Evolutionary conservation across 257 asterid genomes (phyloP).

Genomic region (Nicotiana knightiana): DNA sequence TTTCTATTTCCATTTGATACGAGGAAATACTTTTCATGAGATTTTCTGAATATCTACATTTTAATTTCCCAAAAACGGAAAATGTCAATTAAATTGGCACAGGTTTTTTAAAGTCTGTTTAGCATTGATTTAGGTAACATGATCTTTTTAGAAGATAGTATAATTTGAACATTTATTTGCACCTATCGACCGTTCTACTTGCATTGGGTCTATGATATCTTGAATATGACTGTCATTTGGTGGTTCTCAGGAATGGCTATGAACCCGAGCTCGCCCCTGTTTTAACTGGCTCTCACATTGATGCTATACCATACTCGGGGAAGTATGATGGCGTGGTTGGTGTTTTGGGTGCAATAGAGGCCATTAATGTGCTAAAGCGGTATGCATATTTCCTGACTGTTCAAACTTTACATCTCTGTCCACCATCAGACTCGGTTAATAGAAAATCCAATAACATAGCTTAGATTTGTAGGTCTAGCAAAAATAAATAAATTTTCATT

Average conservation of each 20-base stretch:
- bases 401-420: neutral
- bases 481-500: no score
- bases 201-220: neutral
- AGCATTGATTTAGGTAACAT: neutral
- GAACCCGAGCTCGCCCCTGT: conserved; percentile 75
- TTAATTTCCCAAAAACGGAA: neutral
- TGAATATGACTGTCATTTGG: neutral
- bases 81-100: neutral
- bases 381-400: conserved; percentile 12
- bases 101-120: neutral
- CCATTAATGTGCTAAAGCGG: conserved; percentile 81
- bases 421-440: neutral
- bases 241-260: conserved; percentile 53
- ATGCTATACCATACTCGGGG: conserved; percentile 95
- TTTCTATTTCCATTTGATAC: neutral
- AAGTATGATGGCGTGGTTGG: conserved; percentile 96
- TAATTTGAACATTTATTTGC: neutral
- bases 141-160: neutral
- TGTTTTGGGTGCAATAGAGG: conserved; percentile 95
- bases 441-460: no score
- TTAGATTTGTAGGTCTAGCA: no score
- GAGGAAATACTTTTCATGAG: neutral
- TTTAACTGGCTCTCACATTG: conserved; percentile 84
- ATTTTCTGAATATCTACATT: neutral
- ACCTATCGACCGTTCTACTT: neutral